Base-by-base conservation (phyloP, 208 protist genomes). In the Borovskyia barvae region DNA sequence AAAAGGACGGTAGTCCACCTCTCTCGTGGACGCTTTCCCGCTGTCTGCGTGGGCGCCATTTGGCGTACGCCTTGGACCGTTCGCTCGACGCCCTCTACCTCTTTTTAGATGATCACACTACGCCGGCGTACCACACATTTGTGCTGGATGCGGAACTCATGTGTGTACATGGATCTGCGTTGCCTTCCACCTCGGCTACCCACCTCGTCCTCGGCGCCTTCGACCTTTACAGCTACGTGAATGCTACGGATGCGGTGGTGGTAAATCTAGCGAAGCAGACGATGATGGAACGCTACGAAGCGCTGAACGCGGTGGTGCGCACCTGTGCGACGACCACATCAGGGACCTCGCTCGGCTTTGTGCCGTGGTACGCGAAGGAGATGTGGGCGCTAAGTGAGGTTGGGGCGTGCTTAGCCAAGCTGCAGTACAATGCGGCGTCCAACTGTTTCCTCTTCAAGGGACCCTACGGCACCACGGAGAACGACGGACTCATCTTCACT, bases 401-500 rank as follows among this genome's bases (percentile, higher is more conserved):
- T 29, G 46, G 32, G 2, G 59, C 53, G 24, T 88, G 78, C 33
- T 54, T 85, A 3, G 26, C 43, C 1, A 56, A 57, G 39, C 43
- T 87, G 32, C 50, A 35, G 6, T 66, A 72, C 29, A 35, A 50
- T 40, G n/a, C 41, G 28, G 41, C 6, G 24, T 52, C 33, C 30
- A 53, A 48, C 24, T 60, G 62, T 26, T 86, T 80, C 54, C 66
- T 74, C 25, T 86, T 80, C 43, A 49, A 75, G 12, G 66, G 80
- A 9, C 81, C 71, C 8, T 47, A 64, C 64, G 78, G 80, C 7
- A 28, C 28, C n/a, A 84, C 82, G 17, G 60, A 62, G 53, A 90
- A 87, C 53, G 86, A 93, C 55, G 86, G 86, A 2, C 82, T 93
- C 47, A 85, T 93, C 40, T 89, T 93, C 54, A 90, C 86, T 3